Evolutionary conservation across 2,329 filamentous ascomycete genomes (phyloP).

Genomic region (Coniochaeta hoffmannii): DNA sequence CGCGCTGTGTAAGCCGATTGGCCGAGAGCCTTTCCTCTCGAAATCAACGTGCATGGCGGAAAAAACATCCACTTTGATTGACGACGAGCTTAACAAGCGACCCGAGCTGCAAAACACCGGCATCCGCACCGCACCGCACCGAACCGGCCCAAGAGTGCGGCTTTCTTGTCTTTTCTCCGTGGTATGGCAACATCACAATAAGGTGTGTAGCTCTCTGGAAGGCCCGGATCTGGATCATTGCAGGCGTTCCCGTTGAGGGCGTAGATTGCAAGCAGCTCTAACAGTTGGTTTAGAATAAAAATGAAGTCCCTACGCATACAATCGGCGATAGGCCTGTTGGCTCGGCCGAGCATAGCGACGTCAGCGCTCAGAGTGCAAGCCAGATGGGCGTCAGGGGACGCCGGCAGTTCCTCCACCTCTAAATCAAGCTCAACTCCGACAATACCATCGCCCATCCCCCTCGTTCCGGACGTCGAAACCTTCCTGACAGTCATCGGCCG

Average conservation of each 20-base stretch:
- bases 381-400: slow-evolving; percentile 35
- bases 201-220: neutral
- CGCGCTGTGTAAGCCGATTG: neutral
- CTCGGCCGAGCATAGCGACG: slow-evolving; percentile 21
- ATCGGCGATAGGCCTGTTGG: slow-evolving; percentile 17
- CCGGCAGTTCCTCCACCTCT: slow-evolving; percentile 16
- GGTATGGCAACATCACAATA: neutral
- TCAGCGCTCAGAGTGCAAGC: slow-evolving; percentile 23
- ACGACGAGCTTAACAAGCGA: neutral
- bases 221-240: no score
- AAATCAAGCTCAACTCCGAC: slow-evolving; percentile 15
- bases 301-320: slow-evolving; percentile 22
- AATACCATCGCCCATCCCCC: slow-evolving; percentile 68
- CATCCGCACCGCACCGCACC: neutral
- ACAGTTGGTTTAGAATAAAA: neutral
- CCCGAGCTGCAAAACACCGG: neutral
- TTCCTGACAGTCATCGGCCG: slow-evolving; percentile 92
- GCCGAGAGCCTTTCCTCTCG: neutral
- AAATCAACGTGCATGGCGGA: neutral
- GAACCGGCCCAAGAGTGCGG: neutral
- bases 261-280: neutral
- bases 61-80: neutral
- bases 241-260: no score
- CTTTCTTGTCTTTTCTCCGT: neutral
- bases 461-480: slow-evolving; percentile 76